Conservation (phyloP, 495 filamentous ascomycete genomes). For the Neurospora hispaniola region DNA sequence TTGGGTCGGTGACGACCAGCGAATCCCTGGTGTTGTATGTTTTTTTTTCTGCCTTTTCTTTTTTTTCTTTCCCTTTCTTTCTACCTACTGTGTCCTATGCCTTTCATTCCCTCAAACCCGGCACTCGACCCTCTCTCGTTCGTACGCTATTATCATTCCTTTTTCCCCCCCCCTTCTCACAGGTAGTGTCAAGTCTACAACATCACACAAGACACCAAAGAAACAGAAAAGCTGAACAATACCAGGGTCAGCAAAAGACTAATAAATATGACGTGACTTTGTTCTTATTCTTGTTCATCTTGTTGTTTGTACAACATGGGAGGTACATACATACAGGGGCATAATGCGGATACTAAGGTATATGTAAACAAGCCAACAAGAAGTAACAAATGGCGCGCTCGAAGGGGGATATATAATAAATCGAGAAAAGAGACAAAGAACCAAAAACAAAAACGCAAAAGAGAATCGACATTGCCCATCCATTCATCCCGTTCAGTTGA, state of each 20-base stretch:
- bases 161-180: too few species aligned
- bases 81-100: not conserved
- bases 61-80: not conserved
- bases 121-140: too few species aligned
- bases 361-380: not conserved
- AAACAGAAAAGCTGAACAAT: too few species aligned
- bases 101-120: too few species aligned
- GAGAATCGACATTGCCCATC: conserved; percentile 1
- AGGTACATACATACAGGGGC: conserved; percentile 2
- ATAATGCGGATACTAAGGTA: conserved; percentile 2
- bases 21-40: not conserved
- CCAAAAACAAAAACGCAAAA: not conserved
- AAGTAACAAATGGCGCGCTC: conserved; percentile 2
- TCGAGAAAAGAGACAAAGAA: not conserved
- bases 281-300: not conserved
- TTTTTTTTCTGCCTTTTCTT: not conserved
- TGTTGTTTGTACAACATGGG: not conserved
- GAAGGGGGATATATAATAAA: conserved; percentile 8
- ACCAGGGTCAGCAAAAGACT: too few species aligned
- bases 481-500: not conserved
- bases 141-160: too few species aligned
- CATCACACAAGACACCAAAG: too few species aligned
- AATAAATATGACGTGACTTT: not conserved
- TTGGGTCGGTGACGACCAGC: conserved; percentile 31
- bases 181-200: too few species aligned